Base-by-base conservation (phyloP, 352 stramenopile genomes). In the Globisporangium middletonii region DNA sequence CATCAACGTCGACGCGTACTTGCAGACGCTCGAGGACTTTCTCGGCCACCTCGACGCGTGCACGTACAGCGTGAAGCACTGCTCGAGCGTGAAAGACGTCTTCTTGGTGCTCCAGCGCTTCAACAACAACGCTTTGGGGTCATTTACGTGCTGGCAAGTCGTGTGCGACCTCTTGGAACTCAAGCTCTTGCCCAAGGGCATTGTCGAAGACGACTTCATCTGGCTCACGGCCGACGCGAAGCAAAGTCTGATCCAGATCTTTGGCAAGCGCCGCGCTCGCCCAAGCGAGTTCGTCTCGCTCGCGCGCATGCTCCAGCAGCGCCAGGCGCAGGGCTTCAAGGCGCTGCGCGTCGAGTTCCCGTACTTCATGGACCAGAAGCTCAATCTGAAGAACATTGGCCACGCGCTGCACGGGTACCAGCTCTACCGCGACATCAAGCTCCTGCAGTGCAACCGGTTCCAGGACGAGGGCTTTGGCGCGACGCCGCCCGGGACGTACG, bases 71-170 rank as follows among this genome's bases (percentile, higher is more conserved):
- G 62, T 91, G 23, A 89, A 85, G 62, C 62, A 67, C 18, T 78
- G 71, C 56, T 60, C 57, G 47, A 79, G 63, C 18, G 72, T 75
- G 8, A 71, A 81, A 18, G 61, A 71, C 18, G 75, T 87, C 15
- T 93, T 93, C 57, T 67, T 85, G 23, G 69, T 69, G 42, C 74
- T 93, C 8, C 74, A 72, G 45, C 75, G 81, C 48, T 90, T 90
- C 57, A 62, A 79, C 52, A 56, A 77, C 58, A 89, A 92, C 43
- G 77, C 68, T 7, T 72, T 93, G 41, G 83, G 83, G n/a, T 90
- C 83, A 13, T 93, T 91, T 70, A 93, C 83, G n/a, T 88, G 83
- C 60, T 93, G 83, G 83, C 83, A 93, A 63, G 68, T 93, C 19
- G 77, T 87, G 55, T 88, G 77, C 23, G 83, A 93, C 59, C 56